Evolutionary conservation across 2,329 filamentous ascomycete genomes (phyloP).

Genomic region (Exophiala alcalophila): DNA sequence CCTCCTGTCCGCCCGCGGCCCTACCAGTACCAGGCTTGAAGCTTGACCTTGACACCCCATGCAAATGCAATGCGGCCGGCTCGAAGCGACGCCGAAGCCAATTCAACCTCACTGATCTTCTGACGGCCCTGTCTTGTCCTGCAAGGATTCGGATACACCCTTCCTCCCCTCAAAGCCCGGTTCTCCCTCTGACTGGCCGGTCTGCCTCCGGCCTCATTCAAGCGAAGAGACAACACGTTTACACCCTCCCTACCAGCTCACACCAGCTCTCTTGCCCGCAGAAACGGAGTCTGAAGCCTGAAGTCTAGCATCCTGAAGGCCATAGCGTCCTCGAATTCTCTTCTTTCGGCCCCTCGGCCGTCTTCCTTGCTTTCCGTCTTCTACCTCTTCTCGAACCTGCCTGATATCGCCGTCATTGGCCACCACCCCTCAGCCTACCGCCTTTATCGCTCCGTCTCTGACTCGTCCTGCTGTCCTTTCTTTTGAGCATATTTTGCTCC

Average conservation of each 20-base stretch:
- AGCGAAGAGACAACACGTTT: too few species aligned
- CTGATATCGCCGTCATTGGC: too few species aligned
- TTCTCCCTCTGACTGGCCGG: background rate
- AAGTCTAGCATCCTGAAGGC: background rate
- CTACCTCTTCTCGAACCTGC: slow-evolving; percentile 7
- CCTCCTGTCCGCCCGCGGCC: background rate
- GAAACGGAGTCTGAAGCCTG: too few species aligned
- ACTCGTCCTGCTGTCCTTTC: too few species aligned
- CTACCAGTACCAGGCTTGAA: background rate
- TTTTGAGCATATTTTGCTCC: too few species aligned
- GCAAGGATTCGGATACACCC: slow-evolving; percentile 5
- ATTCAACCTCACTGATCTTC: slow-evolving; percentile 13
- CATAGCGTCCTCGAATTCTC: background rate
- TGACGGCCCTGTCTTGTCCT: slow-evolving; percentile 12
- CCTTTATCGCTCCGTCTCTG: too few species aligned
- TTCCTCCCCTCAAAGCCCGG: background rate
- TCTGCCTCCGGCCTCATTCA: background rate
- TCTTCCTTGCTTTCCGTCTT: background rate
- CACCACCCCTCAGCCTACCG: too few species aligned
- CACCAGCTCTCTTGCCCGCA: too few species aligned
- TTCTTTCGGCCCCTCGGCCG: slow-evolving; percentile 7
- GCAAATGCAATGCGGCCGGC: slow-evolving; percentile 19
- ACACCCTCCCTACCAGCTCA: too few species aligned
- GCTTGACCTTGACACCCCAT: slow-evolving; percentile 8
- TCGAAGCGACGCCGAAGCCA: slow-evolving; percentile 23